Percentiles rank a stretch among this genome's conserved stretches.
Conservation (phyloP, 768 basidiomycete species). For the Postia placenta region DNA sequence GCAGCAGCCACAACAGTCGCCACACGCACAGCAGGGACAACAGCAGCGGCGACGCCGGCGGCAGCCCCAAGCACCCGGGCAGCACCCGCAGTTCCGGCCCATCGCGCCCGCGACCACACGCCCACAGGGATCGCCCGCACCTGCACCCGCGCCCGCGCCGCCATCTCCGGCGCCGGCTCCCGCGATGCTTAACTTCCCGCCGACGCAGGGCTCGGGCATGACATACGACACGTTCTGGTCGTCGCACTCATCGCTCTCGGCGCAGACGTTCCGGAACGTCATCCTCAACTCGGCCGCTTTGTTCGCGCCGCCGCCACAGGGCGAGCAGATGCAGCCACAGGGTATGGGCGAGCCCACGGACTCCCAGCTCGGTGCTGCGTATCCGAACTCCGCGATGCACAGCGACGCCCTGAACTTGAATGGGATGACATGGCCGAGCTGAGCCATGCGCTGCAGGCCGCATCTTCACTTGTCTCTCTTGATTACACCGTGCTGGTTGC, state of each 20-base stretch:
- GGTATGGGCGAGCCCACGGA: too few species aligned
- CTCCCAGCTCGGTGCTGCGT: too few species aligned
- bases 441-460: too few species aligned
- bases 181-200: background rate
- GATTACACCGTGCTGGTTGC: too few species aligned
- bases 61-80: background rate
- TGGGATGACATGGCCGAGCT: too few species aligned
- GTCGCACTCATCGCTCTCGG: conserved; percentile 8
- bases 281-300: conserved; percentile 1
- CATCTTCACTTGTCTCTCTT: too few species aligned
- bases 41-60: background rate
- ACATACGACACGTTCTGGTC: conserved; percentile 20
- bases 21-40: background rate
- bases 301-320: too few species aligned
- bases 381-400: too few species aligned
- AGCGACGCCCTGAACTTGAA: too few species aligned
- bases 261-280: conserved; percentile 7
- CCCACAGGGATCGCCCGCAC: background rate
- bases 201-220: conserved; percentile 2
- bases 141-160: background rate
- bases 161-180: background rate
- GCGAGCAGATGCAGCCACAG: too few species aligned
- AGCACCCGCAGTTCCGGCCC: background rate
- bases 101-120: background rate
- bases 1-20: background rate